These are phyloP conservation scores for Rhodotorula sp. DNA, from an alignment of 1,284 basidiomycete genomes.

Conservation along the genomic window DNA sequence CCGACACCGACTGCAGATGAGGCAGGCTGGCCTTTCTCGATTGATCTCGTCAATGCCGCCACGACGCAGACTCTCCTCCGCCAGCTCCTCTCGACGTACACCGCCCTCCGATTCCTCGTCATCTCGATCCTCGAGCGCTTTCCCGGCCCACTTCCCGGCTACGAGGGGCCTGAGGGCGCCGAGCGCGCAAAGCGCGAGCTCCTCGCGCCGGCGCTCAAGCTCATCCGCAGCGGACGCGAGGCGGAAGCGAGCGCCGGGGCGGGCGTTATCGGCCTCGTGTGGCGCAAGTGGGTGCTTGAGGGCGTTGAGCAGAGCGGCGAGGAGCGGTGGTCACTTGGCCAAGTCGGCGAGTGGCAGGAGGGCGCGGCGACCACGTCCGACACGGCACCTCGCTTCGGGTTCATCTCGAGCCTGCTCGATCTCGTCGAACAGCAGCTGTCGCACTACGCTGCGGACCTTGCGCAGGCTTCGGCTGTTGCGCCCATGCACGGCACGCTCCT, in stretches of 20 bases:
- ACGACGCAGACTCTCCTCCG: conserved; percentile 36
- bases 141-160: conserved; percentile 38
- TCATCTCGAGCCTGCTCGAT: conserved; percentile 37
- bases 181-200: conserved; percentile 32
- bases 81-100: conserved; percentile 37
- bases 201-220: conserved; percentile 34
- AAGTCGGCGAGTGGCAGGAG: conserved; percentile 32
- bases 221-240: conserved; percentile 41
- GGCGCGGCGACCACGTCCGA: conserved; percentile 2
- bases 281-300: conserved; percentile 45
- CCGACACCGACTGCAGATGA: not conserved
- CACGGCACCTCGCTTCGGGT: conserved; percentile 20
- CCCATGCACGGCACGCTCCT: conserved; percentile 50
- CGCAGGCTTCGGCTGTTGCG: conserved; percentile 42
- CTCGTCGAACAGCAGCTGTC: conserved; percentile 39
- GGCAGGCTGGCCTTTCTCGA: conserved; percentile 34
- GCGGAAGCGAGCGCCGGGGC: conserved; percentile 40
- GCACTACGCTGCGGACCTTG: conserved; percentile 41
- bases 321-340: conserved; percentile 27
- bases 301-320: conserved; percentile 15
- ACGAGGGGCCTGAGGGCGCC: conserved; percentile 23
- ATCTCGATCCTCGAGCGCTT: conserved; percentile 39
- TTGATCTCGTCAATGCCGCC: conserved; percentile 27
- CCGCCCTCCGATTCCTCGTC: conserved; percentile 27
- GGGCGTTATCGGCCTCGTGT: conserved; percentile 45